Conservation (phyloP, 805 yeast genomes). For the Yamadazyma paraphyllophila region DNA sequence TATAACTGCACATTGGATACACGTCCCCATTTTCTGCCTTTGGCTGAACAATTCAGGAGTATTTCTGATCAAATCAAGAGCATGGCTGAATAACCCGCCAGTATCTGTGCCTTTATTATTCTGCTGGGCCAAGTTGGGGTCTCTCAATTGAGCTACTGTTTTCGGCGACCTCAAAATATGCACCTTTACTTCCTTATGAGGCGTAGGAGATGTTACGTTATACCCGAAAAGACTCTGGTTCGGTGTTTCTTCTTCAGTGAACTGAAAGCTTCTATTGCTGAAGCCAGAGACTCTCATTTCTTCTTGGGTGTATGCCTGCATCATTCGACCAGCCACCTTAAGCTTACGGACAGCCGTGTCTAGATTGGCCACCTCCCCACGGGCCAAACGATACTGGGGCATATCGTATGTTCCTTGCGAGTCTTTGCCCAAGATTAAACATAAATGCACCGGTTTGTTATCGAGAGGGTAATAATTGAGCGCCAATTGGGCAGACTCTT, state of each 20-base stretch:
- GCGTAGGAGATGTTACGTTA: conserved; percentile 49
- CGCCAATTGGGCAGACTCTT: conserved; percentile 24
- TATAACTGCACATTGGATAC: conserved; percentile 80
- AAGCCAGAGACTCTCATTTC: conserved; percentile 79
- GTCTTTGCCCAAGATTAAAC: conserved; percentile 73
- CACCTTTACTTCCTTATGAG: conserved; percentile 64
- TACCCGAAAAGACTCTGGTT: conserved; percentile 34
- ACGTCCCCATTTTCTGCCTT: conserved; percentile 51
- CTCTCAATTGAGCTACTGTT: conserved; percentile 69
- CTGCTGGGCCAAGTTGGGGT: conserved; percentile 85
- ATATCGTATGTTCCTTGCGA: conserved; percentile 71
- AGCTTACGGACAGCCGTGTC: conserved; percentile 71
- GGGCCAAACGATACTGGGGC: conserved; percentile 46
- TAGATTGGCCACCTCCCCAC: conserved; percentile 62
- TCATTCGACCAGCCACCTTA: conserved; percentile 78
- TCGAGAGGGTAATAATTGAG: conserved; percentile 49
- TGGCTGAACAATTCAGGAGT: conserved; percentile 21
- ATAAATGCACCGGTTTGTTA: conserved; percentile 79
- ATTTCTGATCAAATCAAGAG: conserved; percentile 64
- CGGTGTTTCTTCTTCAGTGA: conserved; percentile 52
- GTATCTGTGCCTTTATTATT: conserved; percentile 65
- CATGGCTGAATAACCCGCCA: conserved; percentile 77
- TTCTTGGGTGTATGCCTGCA: conserved; percentile 90
- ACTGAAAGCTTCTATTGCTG: conserved; percentile 74
- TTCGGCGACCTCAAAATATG: conserved; percentile 69